A percentile compares a stretch with the other conserved stretches of the same genome.
These are phyloP conservation scores for Neotropicomus parvogracilis DNA, from an alignment of 1,284 basidiomycete species.

Conservation along the genomic window DNA sequence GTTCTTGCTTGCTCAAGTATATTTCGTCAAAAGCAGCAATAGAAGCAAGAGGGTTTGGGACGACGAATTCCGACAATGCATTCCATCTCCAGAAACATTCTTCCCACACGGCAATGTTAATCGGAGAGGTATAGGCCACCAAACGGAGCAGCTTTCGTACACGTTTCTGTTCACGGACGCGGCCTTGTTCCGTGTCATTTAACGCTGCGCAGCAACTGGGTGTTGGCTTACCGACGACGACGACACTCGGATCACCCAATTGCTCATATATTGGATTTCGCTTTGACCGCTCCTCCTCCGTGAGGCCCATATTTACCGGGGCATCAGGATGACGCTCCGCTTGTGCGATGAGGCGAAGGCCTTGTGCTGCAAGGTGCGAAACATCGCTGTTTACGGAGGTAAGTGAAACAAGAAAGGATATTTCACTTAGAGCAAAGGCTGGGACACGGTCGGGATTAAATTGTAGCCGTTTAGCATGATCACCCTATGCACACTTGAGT, in stretches of 20 bases:
- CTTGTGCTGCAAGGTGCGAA: constrained; percentile 63
- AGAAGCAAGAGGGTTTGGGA: constrained; percentile 35
- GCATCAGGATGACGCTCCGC: constrained; percentile 59
- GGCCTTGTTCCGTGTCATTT: constrained; percentile 38
- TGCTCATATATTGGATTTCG: constrained; percentile 73
- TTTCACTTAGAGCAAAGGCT: constrained; percentile 64
- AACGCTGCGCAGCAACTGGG: neutral
- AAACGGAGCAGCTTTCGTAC: constrained; percentile 68
- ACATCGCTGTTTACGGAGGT: constrained; percentile 65
- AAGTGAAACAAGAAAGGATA: constrained; percentile 66
- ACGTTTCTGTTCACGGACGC: constrained; percentile 77
- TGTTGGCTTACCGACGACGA: constrained; percentile 57
- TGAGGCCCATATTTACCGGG: constrained; percentile 45
- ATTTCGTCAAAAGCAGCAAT: constrained; percentile 35
- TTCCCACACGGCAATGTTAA: constrained; percentile 75
- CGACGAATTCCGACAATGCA: constrained; percentile 48
- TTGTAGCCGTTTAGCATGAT: constrained; percentile 48
- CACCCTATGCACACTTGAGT: constrained; percentile 31
- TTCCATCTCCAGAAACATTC: constrained; percentile 75
- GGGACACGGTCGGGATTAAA: constrained; percentile 49
- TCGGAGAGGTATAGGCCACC: constrained; percentile 58
- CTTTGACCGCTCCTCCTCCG: constrained; percentile 60
- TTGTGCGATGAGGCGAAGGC: constrained; percentile 62
- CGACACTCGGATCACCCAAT: constrained; percentile 67
- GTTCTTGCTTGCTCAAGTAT: constrained; percentile 35